Evolutionary conservation across 331 rosid species (phyloP).

Genomic region (Quercus tomentella): DNA sequence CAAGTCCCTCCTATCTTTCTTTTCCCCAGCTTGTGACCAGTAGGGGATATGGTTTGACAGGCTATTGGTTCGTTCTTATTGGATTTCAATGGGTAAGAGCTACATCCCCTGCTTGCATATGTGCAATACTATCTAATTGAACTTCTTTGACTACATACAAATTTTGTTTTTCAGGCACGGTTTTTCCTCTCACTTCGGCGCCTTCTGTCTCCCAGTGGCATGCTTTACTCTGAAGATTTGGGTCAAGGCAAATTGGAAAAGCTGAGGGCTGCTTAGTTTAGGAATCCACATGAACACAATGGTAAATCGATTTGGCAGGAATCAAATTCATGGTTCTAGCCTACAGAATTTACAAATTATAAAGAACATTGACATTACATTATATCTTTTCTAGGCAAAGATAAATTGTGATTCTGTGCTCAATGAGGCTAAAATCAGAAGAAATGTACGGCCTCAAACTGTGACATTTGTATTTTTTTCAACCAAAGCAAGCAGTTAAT

Average conservation of each 20-base stretch:
- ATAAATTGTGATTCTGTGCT: neutral
- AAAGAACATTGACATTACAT: neutral
- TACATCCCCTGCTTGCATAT: conserved; percentile 9
- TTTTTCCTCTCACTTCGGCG: conserved; percentile 61
- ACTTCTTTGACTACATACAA: neutral
- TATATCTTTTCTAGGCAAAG: neutral
- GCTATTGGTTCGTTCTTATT: conserved; percentile 73
- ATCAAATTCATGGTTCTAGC: neutral
- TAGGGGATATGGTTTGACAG: conserved; percentile 63
- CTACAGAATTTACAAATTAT: neutral
- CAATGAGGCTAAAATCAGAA: neutral
- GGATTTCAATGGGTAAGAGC: conserved; percentile 86
- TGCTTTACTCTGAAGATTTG: conserved; percentile 47
- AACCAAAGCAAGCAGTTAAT: no score
- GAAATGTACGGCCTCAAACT: neutral
- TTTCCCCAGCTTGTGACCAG: conserved; percentile 52
- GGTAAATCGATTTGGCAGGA: neutral
- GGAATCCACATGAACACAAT: neutral
- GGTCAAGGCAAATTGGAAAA: conserved; percentile 40
- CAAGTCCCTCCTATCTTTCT: conserved; percentile 1
- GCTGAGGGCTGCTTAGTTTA: conserved; percentile 39
- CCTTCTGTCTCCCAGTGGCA: conserved; percentile 58
- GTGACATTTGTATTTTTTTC: neutral
- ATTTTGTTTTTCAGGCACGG: conserved; percentile 46
- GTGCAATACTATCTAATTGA: neutral